A percentile compares a stretch with the other conserved stretches of the same genome.
Conservation (phyloP, 1,284 basidiomycete genomes). For the Flammula alnicola region DNA sequence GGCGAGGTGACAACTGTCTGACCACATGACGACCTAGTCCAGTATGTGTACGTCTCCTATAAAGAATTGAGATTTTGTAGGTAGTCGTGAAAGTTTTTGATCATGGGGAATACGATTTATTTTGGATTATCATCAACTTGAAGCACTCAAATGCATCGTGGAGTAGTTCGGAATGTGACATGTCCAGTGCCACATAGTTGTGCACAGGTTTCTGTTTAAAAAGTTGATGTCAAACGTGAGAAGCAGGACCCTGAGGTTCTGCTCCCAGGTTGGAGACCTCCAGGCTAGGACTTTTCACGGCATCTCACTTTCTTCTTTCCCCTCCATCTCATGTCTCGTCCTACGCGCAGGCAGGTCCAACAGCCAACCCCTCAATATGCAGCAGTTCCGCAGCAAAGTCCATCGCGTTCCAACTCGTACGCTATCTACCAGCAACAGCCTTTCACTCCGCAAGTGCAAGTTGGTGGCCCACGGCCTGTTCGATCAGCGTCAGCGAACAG, state of each 20-base stretch:
- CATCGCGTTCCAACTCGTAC: constrained; percentile 22
- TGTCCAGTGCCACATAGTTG: too few species aligned
- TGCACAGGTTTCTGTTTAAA: too few species aligned
- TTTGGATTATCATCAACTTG: too few species aligned
- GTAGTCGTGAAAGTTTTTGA: too few species aligned
- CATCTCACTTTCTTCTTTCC: constrained; percentile 25
- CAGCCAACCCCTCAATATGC: constrained; percentile 39
- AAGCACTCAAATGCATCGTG: too few species aligned
- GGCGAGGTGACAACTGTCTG: too few species aligned
- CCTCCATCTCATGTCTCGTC: constrained; percentile 39
- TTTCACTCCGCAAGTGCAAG: constrained; percentile 15
- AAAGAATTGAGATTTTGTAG: too few species aligned
- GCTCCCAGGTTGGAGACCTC: constrained; percentile 23
- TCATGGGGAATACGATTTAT: too few species aligned
- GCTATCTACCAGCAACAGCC: constrained; percentile 28
- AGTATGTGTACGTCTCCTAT: too few species aligned
- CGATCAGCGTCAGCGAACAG: constrained; percentile 31
- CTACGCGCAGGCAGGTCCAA: constrained; percentile 34
- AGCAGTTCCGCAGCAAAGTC: constrained; percentile 37
- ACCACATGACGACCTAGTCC: too few species aligned
- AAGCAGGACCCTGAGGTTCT: constrained; percentile 20
- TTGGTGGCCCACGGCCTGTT: constrained; percentile 31
- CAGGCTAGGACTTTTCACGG: constrained; percentile 14
- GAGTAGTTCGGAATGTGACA: too few species aligned
- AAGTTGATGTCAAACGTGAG: constrained; percentile 23